These are phyloP conservation scores for Hyphodiscus hymeniophilus DNA, from an alignment of 495 filamentous ascomycete genomes.

Conservation along the genomic window DNA sequence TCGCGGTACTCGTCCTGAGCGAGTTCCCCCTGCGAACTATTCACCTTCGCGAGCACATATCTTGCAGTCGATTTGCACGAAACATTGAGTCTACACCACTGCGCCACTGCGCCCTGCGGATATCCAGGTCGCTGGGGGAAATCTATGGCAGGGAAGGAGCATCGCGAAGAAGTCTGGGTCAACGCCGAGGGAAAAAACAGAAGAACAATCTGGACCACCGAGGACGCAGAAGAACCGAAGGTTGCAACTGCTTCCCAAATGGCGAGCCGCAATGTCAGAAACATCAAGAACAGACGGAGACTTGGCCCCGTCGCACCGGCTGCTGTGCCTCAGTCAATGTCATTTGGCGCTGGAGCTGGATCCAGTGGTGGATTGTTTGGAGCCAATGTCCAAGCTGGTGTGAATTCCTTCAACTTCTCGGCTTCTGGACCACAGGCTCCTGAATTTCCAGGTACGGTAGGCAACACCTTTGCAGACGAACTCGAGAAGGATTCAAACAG, in stretches of 20 bases:
- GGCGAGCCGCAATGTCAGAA: slow-evolving; percentile 21
- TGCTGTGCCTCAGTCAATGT: background rate
- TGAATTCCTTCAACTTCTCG: slow-evolving; percentile 13
- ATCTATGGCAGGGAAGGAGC: too few species aligned
- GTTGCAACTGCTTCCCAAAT: slow-evolving; percentile 23
- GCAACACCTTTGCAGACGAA: too few species aligned
- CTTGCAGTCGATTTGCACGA: background rate
- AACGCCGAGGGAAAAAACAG: background rate
- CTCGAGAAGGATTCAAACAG: slow-evolving; percentile 5
- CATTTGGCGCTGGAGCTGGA: background rate
- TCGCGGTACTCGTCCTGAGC: slow-evolving; percentile 8
- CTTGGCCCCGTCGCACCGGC: too few species aligned
- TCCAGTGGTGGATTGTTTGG: slow-evolving; percentile 21
- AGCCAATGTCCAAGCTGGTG: slow-evolving; percentile 8
- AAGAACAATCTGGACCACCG: slow-evolving; percentile 12
- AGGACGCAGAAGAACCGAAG: too few species aligned
- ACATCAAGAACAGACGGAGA: background rate
- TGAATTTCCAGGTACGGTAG: too few species aligned
- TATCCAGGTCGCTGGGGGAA: background rate
- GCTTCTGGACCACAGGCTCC: background rate
- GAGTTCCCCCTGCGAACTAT: background rate
- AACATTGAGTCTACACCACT: too few species aligned
- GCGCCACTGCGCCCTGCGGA: background rate
- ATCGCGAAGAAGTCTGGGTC: too few species aligned
- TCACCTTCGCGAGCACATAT: background rate